Percentiles rank a stretch among this genome's conserved stretches.
Conservation (phyloP, 768 basidiomycete genomes). For the Neoboletus brunneissimus region DNA sequence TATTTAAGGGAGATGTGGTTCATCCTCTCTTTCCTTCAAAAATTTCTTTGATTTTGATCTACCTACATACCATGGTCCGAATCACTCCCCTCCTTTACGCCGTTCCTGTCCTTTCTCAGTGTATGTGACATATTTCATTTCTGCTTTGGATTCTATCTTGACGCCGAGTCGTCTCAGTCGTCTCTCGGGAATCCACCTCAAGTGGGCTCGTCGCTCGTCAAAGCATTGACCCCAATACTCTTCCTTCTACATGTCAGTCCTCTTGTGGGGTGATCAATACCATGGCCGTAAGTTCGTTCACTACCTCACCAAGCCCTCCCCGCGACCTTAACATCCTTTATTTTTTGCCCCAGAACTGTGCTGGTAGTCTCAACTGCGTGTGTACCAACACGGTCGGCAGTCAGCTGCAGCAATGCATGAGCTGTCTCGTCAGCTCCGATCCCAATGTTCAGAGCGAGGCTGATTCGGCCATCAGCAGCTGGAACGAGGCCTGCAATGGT, state of each 20-base stretch:
- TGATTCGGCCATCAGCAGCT: slow-evolving; percentile 6
- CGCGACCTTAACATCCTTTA: background rate
- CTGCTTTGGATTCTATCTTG: background rate
- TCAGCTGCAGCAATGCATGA: slow-evolving; percentile 19
- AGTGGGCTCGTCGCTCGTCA: slow-evolving; percentile 24
- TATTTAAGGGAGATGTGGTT: slow-evolving; percentile 1
- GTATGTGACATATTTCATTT: slow-evolving; percentile 5
- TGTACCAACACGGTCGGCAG: slow-evolving; percentile 14
- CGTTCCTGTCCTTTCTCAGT: slow-evolving; percentile 7
- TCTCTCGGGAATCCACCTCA: background rate
- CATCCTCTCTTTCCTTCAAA: background rate
- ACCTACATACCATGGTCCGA: slow-evolving; percentile 21
- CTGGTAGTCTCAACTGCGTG: background rate
- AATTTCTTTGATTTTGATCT: background rate
- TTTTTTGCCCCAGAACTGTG: slow-evolving; percentile 9
- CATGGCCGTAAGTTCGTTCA: slow-evolving; percentile 14
- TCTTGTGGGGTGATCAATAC: slow-evolving; percentile 20
- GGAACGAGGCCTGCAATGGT: slow-evolving; percentile 19
- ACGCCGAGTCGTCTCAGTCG: background rate
- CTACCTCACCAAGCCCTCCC: background rate
- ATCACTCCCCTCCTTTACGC: slow-evolving; percentile 16
- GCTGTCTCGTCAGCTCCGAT: slow-evolving; percentile 11
- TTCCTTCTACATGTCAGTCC: slow-evolving; percentile 21
- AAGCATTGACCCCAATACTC: background rate
- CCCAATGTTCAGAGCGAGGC: slow-evolving; percentile 3